Conservation (phyloP, 2,329 filamentous ascomycete species). For the Chaetothyriales sp. region DNA sequence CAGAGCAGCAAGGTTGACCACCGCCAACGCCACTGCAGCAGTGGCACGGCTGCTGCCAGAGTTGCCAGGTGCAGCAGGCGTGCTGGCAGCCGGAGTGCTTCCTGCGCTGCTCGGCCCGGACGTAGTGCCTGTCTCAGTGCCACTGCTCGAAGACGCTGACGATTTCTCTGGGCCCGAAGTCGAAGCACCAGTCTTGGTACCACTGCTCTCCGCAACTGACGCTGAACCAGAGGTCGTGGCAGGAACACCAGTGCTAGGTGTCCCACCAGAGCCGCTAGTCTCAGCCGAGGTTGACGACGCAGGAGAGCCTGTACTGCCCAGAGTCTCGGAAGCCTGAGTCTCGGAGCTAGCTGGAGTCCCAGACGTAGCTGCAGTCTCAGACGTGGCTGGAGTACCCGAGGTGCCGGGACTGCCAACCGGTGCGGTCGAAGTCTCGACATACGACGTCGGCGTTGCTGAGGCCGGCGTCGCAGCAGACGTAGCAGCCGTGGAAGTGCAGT, state of each 20-base stretch:
- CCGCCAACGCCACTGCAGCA: slow-evolving; percentile 8
- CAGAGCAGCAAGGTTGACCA: background rate
- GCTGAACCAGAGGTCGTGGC: background rate
- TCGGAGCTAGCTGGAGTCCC: background rate
- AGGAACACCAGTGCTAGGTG: background rate
- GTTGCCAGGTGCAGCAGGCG: slow-evolving; percentile 72
- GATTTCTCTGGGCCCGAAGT: background rate
- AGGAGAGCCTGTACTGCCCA: background rate
- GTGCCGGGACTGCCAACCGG: background rate
- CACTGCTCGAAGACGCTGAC: background rate
- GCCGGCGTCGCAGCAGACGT: background rate
- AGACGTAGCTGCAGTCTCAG: background rate
- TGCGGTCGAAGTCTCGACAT: background rate
- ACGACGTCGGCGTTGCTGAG: background rate
- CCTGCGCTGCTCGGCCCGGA: slow-evolving; percentile 1
- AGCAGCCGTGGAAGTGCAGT: background rate
- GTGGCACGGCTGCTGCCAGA: slow-evolving; percentile 49
- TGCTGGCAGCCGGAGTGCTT: slow-evolving; percentile 33
- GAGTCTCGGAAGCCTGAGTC: background rate
- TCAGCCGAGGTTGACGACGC: background rate
- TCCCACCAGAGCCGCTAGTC: background rate
- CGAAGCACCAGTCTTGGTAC: slow-evolving; percentile 2
- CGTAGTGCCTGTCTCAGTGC: background rate
- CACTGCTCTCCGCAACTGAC: background rate
- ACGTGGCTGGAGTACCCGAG: background rate